Conservation (phyloP, 495 filamentous ascomycete species). For the Aspergillus incahuasiensis region DNA sequence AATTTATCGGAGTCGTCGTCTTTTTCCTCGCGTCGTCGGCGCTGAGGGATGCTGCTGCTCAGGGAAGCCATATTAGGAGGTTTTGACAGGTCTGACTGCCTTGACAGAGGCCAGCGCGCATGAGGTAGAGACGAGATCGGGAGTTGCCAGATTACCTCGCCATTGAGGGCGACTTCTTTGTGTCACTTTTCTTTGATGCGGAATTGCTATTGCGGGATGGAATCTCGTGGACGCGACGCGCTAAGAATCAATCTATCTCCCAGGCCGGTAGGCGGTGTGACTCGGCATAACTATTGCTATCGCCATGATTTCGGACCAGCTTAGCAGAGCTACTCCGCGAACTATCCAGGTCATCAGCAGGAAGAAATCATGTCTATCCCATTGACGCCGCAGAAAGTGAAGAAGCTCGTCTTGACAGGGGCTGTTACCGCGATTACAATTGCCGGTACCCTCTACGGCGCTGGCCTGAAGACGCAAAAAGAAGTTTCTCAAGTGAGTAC, state of each 20-base stretch:
- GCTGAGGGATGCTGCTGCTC: conserved; percentile 20
- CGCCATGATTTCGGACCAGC: neutral
- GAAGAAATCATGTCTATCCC: conserved; percentile 12
- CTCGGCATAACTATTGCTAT: neutral
- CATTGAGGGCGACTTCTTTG: neutral
- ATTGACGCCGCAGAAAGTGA: conserved; percentile 27
- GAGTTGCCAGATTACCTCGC: neutral
- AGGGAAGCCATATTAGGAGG: conserved; percentile 26
- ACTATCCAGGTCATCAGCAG: neutral
- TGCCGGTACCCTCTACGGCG: conserved; percentile 50
- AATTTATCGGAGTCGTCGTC: conserved; percentile 25
- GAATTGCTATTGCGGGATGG: neutral
- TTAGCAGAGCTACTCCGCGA: neutral
- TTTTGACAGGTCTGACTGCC: conserved; percentile 8
- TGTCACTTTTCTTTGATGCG: conserved; percentile 9
- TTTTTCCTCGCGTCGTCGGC: conserved; percentile 27
- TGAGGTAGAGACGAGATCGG: conserved; percentile 3
- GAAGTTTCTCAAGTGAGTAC: conserved; percentile 40
- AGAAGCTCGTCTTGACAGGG: conserved; percentile 40
- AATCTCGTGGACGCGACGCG: conserved; percentile 22
- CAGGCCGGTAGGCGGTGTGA: conserved; percentile 24
- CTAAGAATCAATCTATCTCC: conserved; percentile 12
- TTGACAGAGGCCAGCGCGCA: conserved; percentile 1
- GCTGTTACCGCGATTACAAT: conserved; percentile 48
- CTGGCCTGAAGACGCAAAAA: conserved; percentile 46